phyloP scores from a whole-genome alignment of 345 rosid genomes.

The Carallia brachiata region DNA sequence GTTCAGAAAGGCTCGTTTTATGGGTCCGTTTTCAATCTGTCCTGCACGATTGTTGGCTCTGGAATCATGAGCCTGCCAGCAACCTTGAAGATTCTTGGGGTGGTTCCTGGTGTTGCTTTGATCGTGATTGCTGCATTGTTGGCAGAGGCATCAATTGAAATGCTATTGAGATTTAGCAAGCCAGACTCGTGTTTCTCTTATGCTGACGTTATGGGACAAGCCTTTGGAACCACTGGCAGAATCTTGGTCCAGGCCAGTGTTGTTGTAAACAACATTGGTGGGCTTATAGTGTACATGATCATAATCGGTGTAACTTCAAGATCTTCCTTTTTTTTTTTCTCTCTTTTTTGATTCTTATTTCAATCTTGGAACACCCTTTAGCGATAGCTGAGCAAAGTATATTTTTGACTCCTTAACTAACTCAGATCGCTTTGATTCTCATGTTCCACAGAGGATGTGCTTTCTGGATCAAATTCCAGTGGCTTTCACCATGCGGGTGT shows the following conservation, averaged over 20 bases:
- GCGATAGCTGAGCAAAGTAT: too few relatives aligned
- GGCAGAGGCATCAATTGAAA: background rate
- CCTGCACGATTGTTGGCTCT: background rate
- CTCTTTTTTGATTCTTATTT: too few relatives aligned
- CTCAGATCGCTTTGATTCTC: too few relatives aligned
- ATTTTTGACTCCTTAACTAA: too few relatives aligned
- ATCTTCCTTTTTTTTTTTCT: too few relatives aligned
- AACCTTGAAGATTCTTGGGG: background rate
- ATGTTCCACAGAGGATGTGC: background rate
- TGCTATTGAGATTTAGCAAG: background rate
- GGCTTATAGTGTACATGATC: background rate
- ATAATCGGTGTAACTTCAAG: background rate
- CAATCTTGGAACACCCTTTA: too few relatives aligned
- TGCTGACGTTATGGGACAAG: background rate
- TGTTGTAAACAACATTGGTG: background rate
- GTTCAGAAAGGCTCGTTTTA: background rate
- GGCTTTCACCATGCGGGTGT: background rate
- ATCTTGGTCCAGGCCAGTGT: background rate
- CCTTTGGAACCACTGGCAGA: background rate
- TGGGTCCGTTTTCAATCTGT: background rate
- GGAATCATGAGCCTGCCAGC: slow-evolving; percentile 2
- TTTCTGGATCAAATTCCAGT: background rate
- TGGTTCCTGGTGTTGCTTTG: background rate
- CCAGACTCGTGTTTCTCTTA: slow-evolving; percentile 1
- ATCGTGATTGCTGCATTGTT: background rate